A percentile compares a stretch with the other conserved stretches of the same genome.
phyloP scores from a whole-genome alignment of 768 basidiomycete genomes.

The Lactarius sanguifluus region DNA sequence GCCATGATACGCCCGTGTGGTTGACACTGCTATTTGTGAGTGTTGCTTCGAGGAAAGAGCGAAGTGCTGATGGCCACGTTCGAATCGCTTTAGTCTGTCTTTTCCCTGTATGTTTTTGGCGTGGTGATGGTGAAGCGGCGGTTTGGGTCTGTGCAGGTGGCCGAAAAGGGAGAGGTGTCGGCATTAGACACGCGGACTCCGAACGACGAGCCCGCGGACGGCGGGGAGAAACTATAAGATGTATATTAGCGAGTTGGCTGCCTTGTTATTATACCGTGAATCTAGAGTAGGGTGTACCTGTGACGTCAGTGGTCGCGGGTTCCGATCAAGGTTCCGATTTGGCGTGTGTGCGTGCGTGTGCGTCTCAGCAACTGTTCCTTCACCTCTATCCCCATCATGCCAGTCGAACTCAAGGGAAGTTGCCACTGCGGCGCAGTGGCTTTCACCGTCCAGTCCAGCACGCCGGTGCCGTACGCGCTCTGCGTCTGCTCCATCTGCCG shows the following conservation, averaged over 20 bases:
- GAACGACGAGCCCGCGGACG: slow-evolving; percentile 3
- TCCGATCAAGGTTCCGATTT: too few relatives aligned
- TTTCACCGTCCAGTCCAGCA: slow-evolving; percentile 46
- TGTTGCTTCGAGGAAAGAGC: not conserved
- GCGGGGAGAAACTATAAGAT: slow-evolving; percentile 1
- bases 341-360: too few relatives aligned
- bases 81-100: slow-evolving; percentile 1
- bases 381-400: slow-evolving; percentile 41
- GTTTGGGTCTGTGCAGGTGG: not conserved
- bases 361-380: not conserved
- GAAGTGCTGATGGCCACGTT: not conserved
- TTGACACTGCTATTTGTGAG: slow-evolving; percentile 14
- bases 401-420: slow-evolving; percentile 48
- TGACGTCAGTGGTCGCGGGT: slow-evolving; percentile 1
- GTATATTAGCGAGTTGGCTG: not conserved
- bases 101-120: slow-evolving; percentile 12
- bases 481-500: slow-evolving; percentile 71
- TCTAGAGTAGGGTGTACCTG: not conserved
- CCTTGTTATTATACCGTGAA: not conserved
- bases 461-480: slow-evolving; percentile 64
- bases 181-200: slow-evolving; percentile 6
- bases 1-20: slow-evolving; percentile 1
- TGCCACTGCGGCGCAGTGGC: slow-evolving; percentile 40
- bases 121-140: slow-evolving; percentile 7
- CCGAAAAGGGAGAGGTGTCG: slow-evolving; percentile 1